Conservation (phyloP, 2,329 filamentous ascomycete species). For the Colletotrichum sp. region DNA sequence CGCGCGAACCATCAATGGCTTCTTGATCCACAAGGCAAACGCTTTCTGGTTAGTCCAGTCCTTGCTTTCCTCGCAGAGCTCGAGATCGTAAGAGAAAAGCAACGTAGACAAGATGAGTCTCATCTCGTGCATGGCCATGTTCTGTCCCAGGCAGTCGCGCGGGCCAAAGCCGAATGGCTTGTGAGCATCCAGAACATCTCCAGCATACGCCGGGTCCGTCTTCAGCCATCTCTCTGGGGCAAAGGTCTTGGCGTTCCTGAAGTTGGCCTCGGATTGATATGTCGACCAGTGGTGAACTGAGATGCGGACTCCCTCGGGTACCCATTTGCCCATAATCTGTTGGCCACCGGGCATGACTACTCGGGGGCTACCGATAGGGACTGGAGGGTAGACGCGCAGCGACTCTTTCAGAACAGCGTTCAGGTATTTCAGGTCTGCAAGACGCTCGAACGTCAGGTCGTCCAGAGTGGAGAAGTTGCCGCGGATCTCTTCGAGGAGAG, state of each 20-base stretch:
- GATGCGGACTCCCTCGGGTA: conserved; percentile 33
- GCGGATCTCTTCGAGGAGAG: conserved; percentile 41
- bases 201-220: background rate
- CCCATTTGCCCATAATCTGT: conserved; percentile 30
- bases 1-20: background rate
- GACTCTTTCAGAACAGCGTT: conserved; percentile 45
- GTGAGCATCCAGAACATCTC: conserved; percentile 45
- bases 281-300: conserved; percentile 46
- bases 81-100: background rate
- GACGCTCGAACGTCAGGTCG: conserved; percentile 38
- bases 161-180: conserved; percentile 57
- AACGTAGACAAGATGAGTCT: conserved; percentile 44
- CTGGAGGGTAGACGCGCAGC: conserved; percentile 43
- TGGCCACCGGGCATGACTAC: conserved; percentile 35
- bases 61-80: background rate
- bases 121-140: conserved; percentile 60
- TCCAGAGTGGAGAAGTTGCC: conserved; percentile 33
- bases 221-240: conserved; percentile 8
- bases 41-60: background rate
- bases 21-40: conserved; percentile 10
- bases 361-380: conserved; percentile 27
- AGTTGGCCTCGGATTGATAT: conserved; percentile 47
- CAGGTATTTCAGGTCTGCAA: conserved; percentile 39
- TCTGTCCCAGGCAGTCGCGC: conserved; percentile 60
- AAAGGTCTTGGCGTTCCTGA: conserved; percentile 41